Conservation (phyloP, 2,329 filamentous ascomycete species). For the Aureobasidium subglaciale region DNA sequence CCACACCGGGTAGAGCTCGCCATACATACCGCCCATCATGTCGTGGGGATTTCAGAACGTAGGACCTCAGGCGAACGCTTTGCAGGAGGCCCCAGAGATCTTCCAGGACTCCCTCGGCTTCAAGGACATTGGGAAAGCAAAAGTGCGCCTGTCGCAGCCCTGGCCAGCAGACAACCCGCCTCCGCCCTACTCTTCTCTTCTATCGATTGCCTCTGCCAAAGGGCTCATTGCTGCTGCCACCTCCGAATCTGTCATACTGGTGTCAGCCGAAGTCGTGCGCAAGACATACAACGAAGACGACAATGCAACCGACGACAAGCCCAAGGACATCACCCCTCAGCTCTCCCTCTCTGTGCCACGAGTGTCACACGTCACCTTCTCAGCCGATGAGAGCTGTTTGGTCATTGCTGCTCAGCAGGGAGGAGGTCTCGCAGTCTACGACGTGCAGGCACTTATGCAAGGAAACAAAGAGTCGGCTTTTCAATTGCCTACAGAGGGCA, state of each 20-base stretch:
- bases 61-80: conserved; percentile 42
- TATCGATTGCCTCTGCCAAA: conserved; percentile 72
- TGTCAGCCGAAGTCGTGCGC: conserved; percentile 69
- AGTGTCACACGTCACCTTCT: conserved; percentile 84
- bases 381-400: conserved; percentile 78
- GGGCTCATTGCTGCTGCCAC: conserved; percentile 83
- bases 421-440: conserved; percentile 77
- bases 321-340: conserved; percentile 66
- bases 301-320: conserved; percentile 50
- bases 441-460: conserved; percentile 60
- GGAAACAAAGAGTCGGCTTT: conserved; percentile 62
- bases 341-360: conserved; percentile 65
- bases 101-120: conserved; percentile 82
- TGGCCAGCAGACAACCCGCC: conserved; percentile 68
- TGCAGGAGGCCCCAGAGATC: conserved; percentile 67
- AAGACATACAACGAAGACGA: conserved; percentile 52
- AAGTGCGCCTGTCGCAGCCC: conserved; percentile 66
- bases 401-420: conserved; percentile 75
- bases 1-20: not conserved
- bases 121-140: conserved; percentile 69
- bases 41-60: conserved; percentile 56
- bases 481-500: conserved; percentile 69
- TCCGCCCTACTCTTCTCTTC: conserved; percentile 68
- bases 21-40: conserved; percentile 38
- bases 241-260: conserved; percentile 69